Evolutionary conservation across 2,329 filamentous ascomycete species (phyloP).

Genomic region (Colletotrichum simmondsii): DNA sequence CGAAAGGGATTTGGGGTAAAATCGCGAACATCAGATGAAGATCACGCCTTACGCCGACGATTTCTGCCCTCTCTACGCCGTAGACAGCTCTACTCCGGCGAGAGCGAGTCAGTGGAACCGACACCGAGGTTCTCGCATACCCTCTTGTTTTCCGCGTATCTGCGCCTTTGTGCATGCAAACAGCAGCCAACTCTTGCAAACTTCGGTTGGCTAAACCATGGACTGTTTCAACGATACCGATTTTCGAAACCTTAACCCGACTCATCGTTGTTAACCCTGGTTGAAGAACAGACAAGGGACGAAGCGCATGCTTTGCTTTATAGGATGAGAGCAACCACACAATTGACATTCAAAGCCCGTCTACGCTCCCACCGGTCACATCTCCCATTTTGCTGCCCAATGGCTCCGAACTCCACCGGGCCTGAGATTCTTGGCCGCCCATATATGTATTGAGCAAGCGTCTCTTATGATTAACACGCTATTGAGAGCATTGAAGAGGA

Average conservation of each 20-base stretch:
- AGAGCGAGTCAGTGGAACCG: not conserved
- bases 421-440: slow-evolving; percentile 14
- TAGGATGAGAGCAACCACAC: slow-evolving; percentile 3
- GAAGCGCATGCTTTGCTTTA: not conserved
- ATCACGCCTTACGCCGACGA: no score
- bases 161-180: no score
- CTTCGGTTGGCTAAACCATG: not conserved
- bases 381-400: not conserved
- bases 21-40: no score
- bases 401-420: not conserved
- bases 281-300: not conserved
- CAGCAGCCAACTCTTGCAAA: not conserved
- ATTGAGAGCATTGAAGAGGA: not conserved
- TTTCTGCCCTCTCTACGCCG: no score
- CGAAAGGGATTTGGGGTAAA: not conserved
- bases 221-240: not conserved
- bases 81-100: not conserved
- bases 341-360: no score
- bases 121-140: not conserved
- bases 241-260: not conserved
- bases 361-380: not conserved
- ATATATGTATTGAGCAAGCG: not conserved
- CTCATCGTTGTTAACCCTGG: not conserved
- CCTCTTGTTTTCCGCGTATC: not conserved
- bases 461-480: not conserved